Evolutionary conservation across 148 eudicot species (phyloP).

Genomic region (Cornus controversa): DNA sequence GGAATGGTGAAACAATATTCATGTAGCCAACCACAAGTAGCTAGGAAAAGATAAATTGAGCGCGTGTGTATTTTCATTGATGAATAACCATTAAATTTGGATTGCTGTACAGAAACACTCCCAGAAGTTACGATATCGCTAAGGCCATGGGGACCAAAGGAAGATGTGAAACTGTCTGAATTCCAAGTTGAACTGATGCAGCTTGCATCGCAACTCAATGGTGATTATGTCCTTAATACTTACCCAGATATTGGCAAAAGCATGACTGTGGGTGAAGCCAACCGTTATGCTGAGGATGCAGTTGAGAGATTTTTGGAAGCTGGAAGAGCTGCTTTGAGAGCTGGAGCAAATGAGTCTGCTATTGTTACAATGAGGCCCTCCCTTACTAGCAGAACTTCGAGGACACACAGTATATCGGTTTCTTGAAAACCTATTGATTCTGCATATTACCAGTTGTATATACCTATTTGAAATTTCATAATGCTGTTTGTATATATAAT

Average conservation of each 20-base stretch:
- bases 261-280: slow-evolving; percentile 72
- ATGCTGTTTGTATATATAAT: neutral
- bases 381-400: slow-evolving; percentile 66
- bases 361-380: slow-evolving; percentile 90
- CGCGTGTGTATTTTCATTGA: neutral
- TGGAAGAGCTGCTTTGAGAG: slow-evolving; percentile 79
- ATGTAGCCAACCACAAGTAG: too few relatives aligned
- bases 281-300: slow-evolving; percentile 69
- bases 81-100: neutral
- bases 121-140: slow-evolving; percentile 64
- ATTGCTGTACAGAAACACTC: slow-evolving; percentile 49
- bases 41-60: too few relatives aligned
- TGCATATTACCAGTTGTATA: slow-evolving; percentile 1
- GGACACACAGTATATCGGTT: slow-evolving; percentile 22
- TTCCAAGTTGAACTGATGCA: slow-evolving; percentile 81
- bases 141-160: slow-evolving; percentile 74
- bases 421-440: slow-evolving; percentile 24
- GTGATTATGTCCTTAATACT: slow-evolving; percentile 67
- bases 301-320: slow-evolving; percentile 78
- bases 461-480: slow-evolving; percentile 1
- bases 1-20: too few relatives aligned
- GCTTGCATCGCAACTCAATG: slow-evolving; percentile 85
- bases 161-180: slow-evolving; percentile 67
- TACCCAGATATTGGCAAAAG: slow-evolving; percentile 76
- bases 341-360: slow-evolving; percentile 93